Evolutionary conservation across 2,329 filamentous ascomycete genomes (phyloP).

Genomic region (Hypoxylon sp.): DNA sequence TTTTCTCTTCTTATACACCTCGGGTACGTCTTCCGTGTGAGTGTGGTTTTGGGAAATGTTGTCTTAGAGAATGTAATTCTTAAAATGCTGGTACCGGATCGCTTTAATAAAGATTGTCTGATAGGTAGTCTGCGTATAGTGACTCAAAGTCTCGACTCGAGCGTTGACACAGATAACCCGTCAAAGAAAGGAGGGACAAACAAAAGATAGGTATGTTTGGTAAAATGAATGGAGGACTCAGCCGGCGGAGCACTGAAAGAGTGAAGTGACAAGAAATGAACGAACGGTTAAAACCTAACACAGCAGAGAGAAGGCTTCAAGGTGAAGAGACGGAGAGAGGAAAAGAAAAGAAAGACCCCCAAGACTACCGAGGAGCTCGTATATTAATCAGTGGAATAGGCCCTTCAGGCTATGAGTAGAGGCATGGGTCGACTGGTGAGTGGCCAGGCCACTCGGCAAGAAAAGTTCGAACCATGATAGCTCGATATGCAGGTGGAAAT

Average conservation of each 20-base stretch:
- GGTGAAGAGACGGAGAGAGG: constrained; percentile 31
- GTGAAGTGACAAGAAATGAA: constrained; percentile 46
- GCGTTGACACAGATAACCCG: constrained; percentile 39
- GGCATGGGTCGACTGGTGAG: constrained; percentile 20
- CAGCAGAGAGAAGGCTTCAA: constrained; percentile 27
- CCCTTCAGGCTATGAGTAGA: constrained; percentile 23
- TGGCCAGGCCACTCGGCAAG: constrained; percentile 25
- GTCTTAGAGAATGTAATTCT: constrained; percentile 45
- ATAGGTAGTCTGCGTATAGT: constrained; percentile 20
- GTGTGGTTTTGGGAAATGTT: constrained; percentile 29
- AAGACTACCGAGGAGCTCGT: constrained; percentile 33
- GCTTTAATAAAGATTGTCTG: constrained; percentile 39
- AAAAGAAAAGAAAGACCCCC: constrained; percentile 1
- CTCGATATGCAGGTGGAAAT: constrained; percentile 28
- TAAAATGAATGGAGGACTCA: constrained; percentile 51
- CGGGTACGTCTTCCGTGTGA: constrained; percentile 28
- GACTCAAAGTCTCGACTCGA: constrained; percentile 35
- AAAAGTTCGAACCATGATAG: constrained; percentile 25
- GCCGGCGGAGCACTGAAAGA: constrained; percentile 50
- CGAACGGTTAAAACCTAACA: constrained; percentile 37
- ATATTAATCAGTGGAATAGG: constrained; percentile 42
- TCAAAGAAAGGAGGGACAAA: constrained; percentile 51
- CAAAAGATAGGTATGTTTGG: constrained; percentile 48
- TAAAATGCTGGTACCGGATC: constrained; percentile 41
- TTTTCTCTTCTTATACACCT: constrained; percentile 21